phyloP scores from a whole-genome alignment of 805 yeast genomes.

The Clavispora carvajalis region DNA sequence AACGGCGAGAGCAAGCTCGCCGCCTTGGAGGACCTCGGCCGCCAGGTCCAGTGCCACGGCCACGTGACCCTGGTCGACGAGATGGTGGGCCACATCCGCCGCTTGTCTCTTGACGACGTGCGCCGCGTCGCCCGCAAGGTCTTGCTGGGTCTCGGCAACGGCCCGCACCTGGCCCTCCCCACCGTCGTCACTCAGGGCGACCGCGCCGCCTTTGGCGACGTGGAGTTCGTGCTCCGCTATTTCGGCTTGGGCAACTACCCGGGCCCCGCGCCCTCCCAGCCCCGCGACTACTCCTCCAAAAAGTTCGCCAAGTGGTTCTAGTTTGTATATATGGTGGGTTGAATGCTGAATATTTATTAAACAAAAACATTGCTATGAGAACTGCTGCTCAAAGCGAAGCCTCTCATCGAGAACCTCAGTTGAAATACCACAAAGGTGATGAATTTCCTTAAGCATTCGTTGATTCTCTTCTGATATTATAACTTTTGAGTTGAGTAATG shows the following conservation, averaged over 20 bases:
- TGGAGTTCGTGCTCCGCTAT: conserved; percentile 53
- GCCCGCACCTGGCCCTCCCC: conserved; percentile 53
- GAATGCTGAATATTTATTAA: too few species aligned
- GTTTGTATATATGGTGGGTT: neutral
- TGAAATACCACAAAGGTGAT: neutral
- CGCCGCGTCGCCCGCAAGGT: conserved; percentile 69
- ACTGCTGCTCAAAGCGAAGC: neutral
- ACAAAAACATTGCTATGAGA: neutral
- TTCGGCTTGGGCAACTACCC: conserved; percentile 64
- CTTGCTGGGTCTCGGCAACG: conserved; percentile 57
- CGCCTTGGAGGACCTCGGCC: conserved; percentile 91
- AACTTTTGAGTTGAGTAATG: neutral
- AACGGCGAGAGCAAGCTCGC: conserved; percentile 89
- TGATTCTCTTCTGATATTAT: neutral
- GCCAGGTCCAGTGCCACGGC: conserved; percentile 86
- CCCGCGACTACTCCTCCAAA: conserved; percentile 7
- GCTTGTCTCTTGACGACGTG: conserved; percentile 62
- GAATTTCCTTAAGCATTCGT: neutral
- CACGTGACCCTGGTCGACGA: conserved; percentile 68
- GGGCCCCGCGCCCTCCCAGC: conserved; percentile 4
- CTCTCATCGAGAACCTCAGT: neutral
- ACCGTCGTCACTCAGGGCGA: conserved; percentile 88
- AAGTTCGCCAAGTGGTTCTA: conserved; percentile 1
- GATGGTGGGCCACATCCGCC: conserved; percentile 74
- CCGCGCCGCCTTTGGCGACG: conserved; percentile 81